Conservation (phyloP, 441 rosid genomes). For the Metrosideros polymorpha region DNA sequence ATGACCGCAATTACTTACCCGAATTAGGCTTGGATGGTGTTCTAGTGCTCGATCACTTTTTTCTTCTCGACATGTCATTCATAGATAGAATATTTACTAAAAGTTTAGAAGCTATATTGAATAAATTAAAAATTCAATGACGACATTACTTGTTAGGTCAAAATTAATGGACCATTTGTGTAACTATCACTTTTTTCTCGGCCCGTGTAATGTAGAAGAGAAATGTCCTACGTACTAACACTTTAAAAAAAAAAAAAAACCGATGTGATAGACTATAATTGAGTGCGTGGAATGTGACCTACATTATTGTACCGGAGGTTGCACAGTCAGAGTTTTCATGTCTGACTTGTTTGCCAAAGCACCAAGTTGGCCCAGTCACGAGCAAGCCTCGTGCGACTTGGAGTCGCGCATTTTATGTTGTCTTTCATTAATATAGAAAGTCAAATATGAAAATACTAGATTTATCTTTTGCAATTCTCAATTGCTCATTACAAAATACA, state of each 20-base stretch:
- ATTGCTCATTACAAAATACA: too few species aligned
- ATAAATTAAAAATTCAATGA: neutral
- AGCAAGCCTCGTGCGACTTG: too few species aligned
- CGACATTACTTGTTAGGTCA: fast-evolving
- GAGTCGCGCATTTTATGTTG: too few species aligned
- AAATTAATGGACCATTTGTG: neutral
- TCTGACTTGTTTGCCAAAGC: too few species aligned
- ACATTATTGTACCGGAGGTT: too few species aligned
- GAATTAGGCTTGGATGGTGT: neutral
- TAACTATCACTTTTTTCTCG: neutral
- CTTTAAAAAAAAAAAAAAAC: neutral
- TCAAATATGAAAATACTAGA: too few species aligned
- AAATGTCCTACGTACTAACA: neutral
- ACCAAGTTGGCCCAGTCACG: too few species aligned
- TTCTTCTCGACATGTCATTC: neutral
- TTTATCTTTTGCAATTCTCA: too few species aligned
- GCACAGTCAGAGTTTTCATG: too few species aligned
- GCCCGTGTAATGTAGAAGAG: too few species aligned
- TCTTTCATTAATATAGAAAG: too few species aligned
- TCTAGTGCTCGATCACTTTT: neutral
- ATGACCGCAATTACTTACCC: neutral
- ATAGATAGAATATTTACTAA: neutral
- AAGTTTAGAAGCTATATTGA: neutral
- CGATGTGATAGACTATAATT: neutral
- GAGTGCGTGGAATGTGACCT: too few species aligned